Evolutionary conservation across 192 early-diverging fungal species (phyloP), one percentile per base, ranked within the genome.

Genomic region (Tieghemiomyces parasiticus): DNA sequence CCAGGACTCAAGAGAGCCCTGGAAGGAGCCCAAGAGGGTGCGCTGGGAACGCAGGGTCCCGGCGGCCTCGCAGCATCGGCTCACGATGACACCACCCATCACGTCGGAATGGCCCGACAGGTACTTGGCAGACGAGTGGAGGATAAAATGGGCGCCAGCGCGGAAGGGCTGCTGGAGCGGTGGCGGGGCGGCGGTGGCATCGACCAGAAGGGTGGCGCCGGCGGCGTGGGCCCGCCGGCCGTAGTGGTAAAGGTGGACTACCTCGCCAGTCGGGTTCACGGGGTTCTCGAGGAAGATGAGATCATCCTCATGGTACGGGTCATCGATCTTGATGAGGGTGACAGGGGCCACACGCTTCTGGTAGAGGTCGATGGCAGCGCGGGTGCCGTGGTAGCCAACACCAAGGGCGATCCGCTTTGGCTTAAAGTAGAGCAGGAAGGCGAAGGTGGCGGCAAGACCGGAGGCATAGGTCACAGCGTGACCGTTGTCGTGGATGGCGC

Each of bases 111-210:
- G 86, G 12, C 86, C 86, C 52, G 78, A 79, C 28, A 88, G 63
- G 61, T 76, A 89, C 73, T 89, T 89, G 38, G 86, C 85, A 19
- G 78, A 64, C 24, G 75, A 77, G 64, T 89, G 85, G 71, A 88
- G 71, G 22, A 82, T 80, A 31, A 84, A 61, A 55, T 86, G 79
- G 32, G 77, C 85, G 20, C 84, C 85, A 63, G 72, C 67, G 24
- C 66, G 65, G 65, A 86, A 71, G 38, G 73, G 72, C 54, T 74
- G 75, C 68, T 76, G 76, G 20, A 88, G 67, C 8, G 84, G 84
- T 4, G 86, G 84, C 6, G 85, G 85, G 24, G 82, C 79, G 67
- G 86, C 71, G n/a, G 85, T 88, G 1, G 82, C 45, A 51, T 88
- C 85, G 0, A 84, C 77, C 0, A 81, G 69, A 4, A 87, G 60